Evolutionary conservation across 805 yeast species (phyloP), one percentile per base, ranked within the genome.

Genomic region (Teunomyces aglyptinius): DNA sequence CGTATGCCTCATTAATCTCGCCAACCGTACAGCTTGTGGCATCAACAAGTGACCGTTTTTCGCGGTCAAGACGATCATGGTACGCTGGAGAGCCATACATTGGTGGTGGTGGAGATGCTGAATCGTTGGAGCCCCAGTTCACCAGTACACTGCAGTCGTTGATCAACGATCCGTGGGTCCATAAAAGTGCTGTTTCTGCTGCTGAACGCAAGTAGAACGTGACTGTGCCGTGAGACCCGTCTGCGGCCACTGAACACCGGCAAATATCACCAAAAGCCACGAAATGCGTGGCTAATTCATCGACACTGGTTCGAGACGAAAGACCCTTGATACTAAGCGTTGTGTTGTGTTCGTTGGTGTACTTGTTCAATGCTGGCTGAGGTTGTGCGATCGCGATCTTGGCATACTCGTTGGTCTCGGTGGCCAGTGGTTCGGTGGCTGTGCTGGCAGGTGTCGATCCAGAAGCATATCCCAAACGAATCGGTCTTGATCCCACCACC

Each of bases 261-360:
- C 70, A 39, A 4, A 72, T 60, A 46, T 68, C 65, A 3, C 96
- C 96, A 68, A 82, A 89, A 31, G 82, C 75, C 34, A 80, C 71
- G 59, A 86, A 85, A 50, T 79, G 76, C 11, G 75, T 65, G 22
- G 79, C 74, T 19, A 89, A 62, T 54, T 88, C 92, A 11, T 75
- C 74, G 50, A 81, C 85, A 1, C 86, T 73, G 32, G 85, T 76
- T 19, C 67, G 67, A 3, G 79, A 68, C 15, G 85, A 78, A 40
- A 89, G 61, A 0, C 91, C 91, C 40, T 83, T 82, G 16, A 89
- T 77, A 48, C 79, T 76, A 12, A 89, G 82, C 1, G 91, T 85
- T 6, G 96, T 85, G 60, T 89, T 90, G 60, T 81, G 76, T 8
- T 91, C 88, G 63, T 90, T 96, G 16, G 94, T 86, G 57, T 75